These are phyloP conservation scores for Acer saccharum DNA, from an alignment of 345 rosid genomes.

Conservation along the genomic window DNA sequence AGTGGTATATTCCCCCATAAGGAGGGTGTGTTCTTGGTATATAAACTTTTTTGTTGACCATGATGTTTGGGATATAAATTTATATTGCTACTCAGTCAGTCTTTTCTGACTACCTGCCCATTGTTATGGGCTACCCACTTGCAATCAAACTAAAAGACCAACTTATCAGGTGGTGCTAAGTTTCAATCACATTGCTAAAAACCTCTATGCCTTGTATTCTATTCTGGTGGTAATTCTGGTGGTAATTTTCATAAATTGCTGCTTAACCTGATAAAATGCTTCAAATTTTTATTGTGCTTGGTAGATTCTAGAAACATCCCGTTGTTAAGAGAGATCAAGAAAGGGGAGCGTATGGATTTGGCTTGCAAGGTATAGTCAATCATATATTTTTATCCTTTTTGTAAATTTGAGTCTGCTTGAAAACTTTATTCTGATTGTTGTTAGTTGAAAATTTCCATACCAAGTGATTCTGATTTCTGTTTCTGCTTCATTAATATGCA, in stretches of 20 bases:
- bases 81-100: neutral
- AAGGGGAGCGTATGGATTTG: slow-evolving; percentile 45
- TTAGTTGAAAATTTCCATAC: neutral
- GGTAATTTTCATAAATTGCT: neutral
- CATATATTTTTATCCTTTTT: neutral
- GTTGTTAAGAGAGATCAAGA: slow-evolving; percentile 62
- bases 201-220: neutral
- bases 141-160: neutral
- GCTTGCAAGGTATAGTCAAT: slow-evolving; percentile 52
- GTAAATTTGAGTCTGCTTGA: neutral
- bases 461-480: neutral
- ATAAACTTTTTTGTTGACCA: neutral
- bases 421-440: neutral
- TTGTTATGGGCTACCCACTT: neutral
- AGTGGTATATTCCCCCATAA: neutral
- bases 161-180: neutral
- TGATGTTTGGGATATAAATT: neutral
- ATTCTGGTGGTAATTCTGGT: too few species aligned
- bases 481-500: neutral
- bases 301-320: slow-evolving; percentile 41
- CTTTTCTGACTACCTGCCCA: neutral
- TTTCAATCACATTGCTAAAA: neutral
- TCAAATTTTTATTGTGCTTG: slow-evolving; percentile 5
- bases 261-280: slow-evolving; percentile 4
- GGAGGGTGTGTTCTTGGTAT: neutral